Percentiles rank a stretch among this genome's conserved stretches.
phyloP scores from a whole-genome alignment of 495 filamentous ascomycete species.

The Aspergillus sclerotioniger region DNA sequence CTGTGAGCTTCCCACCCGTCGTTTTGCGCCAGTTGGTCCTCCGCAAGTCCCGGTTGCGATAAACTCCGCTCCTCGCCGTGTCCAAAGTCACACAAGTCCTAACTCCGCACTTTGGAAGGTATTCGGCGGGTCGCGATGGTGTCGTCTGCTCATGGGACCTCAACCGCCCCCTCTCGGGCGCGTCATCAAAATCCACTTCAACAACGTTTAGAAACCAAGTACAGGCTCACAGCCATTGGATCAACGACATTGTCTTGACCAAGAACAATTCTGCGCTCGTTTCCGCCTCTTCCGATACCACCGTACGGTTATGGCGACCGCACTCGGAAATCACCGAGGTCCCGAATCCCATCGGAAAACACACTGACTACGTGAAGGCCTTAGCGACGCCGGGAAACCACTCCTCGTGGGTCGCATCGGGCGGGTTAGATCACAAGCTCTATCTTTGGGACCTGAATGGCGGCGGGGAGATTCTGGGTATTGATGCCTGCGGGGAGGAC shows the following conservation, averaged over 20 bases:
- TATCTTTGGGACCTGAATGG: slow-evolving; percentile 91
- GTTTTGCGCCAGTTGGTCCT: slow-evolving; percentile 2
- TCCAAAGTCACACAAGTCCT: slow-evolving; percentile 21
- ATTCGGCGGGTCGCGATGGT: slow-evolving; percentile 93
- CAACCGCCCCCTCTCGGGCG: slow-evolving; percentile 47
- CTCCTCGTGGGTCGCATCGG: slow-evolving; percentile 91
- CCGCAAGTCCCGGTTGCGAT: not conserved
- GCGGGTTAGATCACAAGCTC: slow-evolving; percentile 89
- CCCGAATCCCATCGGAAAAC: slow-evolving; percentile 83
- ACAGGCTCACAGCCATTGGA: slow-evolving; percentile 98
- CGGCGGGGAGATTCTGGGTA: slow-evolving; percentile 77
- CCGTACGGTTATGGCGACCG: slow-evolving; percentile 94
- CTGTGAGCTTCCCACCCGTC: slow-evolving; percentile 57
- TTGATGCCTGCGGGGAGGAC: slow-evolving; percentile 77
- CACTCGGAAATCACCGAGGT: slow-evolving; percentile 62
- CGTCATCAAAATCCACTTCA: slow-evolving; percentile 31
- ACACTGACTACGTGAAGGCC: slow-evolving; percentile 95
- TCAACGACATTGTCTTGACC: slow-evolving; percentile 91
- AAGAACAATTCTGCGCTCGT: slow-evolving; percentile 80
- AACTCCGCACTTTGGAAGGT: slow-evolving; percentile 52
- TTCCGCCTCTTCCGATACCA: slow-evolving; percentile 92
- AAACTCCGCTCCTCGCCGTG: slow-evolving; percentile 6
- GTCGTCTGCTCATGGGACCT: slow-evolving; percentile 95
- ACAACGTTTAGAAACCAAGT: slow-evolving; percentile 84
- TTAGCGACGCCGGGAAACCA: slow-evolving; percentile 71